Evolutionary conservation across 306 rosid genomes (phyloP).

Genomic region (Senna tora): DNA sequence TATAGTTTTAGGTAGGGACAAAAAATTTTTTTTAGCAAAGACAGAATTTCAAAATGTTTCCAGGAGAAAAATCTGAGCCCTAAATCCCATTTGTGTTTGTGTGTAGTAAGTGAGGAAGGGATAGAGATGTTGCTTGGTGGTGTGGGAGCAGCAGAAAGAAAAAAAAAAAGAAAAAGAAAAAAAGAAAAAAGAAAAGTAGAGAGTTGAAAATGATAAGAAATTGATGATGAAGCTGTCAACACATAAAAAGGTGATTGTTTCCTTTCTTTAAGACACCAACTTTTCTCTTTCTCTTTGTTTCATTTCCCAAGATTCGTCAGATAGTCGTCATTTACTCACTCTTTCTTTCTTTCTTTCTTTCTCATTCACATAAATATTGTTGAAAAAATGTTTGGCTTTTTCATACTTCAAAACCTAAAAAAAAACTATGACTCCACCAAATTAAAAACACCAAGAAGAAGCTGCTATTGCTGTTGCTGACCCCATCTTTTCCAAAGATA

Average conservation of each 20-base stretch:
- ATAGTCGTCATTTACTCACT: slow-evolving; percentile 62
- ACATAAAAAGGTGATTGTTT: slow-evolving; percentile 45
- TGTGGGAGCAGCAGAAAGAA: too few species aligned
- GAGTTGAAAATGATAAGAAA: slow-evolving; percentile 41
- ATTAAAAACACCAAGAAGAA: slow-evolving; percentile 35
- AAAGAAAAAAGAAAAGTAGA: neutral
- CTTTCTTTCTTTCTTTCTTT: slow-evolving; percentile 34
- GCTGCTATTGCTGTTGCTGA: slow-evolving; percentile 42
- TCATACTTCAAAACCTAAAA: slow-evolving; percentile 41
- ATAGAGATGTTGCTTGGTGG: too few species aligned
- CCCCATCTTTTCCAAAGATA: slow-evolving; percentile 41
- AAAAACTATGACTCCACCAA: slow-evolving; percentile 38
- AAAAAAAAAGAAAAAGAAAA: too few species aligned
- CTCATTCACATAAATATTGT: slow-evolving; percentile 3
- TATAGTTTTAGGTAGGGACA: too few species aligned
- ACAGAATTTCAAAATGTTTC: too few species aligned
- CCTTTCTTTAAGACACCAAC: slow-evolving; percentile 45
- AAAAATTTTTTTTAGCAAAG: too few species aligned
- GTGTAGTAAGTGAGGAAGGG: too few species aligned
- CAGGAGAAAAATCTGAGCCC: too few species aligned
- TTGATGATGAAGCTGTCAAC: slow-evolving; percentile 33
- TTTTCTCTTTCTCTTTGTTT: slow-evolving; percentile 40
- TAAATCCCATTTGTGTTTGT: too few species aligned
- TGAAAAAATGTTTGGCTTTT: neutral
- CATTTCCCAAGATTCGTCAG: slow-evolving; percentile 76